These are phyloP conservation scores for Hymenoscyphus repandus DNA, from an alignment of 2,329 filamentous ascomycete species.

Conservation along the genomic window DNA sequence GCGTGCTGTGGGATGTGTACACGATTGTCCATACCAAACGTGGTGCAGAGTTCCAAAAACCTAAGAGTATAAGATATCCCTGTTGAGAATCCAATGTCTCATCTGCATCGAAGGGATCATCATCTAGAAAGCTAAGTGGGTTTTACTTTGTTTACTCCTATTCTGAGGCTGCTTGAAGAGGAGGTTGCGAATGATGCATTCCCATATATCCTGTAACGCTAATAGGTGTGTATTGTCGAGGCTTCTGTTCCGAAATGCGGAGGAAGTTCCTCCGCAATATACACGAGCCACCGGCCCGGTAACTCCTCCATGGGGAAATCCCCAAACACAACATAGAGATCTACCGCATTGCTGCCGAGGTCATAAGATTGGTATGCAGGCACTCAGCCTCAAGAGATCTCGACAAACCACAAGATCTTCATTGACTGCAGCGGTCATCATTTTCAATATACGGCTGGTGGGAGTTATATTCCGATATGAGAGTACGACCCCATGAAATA, in stretches of 20 bases:
- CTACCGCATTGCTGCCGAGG: not conserved
- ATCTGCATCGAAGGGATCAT: no score
- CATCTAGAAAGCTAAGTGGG: no score
- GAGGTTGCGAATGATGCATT: no score
- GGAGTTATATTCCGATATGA: not conserved
- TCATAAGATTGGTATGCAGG: not conserved
- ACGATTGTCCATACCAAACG: no score
- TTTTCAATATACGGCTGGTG: not conserved
- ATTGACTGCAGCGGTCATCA: not conserved
- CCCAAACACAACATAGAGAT: no score
- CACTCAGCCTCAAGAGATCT: constrained; percentile 3
- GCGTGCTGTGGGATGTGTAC: no score
- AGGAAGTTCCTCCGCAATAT: not conserved
- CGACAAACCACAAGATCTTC: not conserved
- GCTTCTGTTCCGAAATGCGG: not conserved
- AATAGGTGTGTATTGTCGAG: not conserved
- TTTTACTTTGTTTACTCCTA: no score
- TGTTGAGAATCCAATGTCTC: no score
- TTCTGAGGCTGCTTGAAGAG: no score
- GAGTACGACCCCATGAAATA: not conserved
- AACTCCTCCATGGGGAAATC: not conserved
- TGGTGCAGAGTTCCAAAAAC: no score
- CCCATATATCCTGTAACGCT: no score
- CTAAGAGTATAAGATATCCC: no score
- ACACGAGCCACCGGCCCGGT: not conserved